Evolutionary conservation across 805 yeast species (phyloP), one percentile per base, ranked within the genome.

Genomic region (Ogataea pignaliae): DNA sequence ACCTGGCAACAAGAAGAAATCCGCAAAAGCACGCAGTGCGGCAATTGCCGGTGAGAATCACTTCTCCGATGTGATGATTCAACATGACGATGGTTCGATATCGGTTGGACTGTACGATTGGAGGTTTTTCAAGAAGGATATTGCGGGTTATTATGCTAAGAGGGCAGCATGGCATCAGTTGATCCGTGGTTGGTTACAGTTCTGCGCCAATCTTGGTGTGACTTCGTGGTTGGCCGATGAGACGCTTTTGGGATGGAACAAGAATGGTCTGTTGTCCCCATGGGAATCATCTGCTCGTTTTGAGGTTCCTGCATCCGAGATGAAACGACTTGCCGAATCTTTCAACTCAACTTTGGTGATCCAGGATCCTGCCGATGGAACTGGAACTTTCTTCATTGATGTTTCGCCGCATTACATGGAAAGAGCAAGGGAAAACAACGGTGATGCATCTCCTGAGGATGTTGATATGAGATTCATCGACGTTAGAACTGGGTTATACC

Each of bases 381-480:
- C 72, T 6, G 76, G 78, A 10, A 59, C 66, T 28, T 77, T 65
- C 43, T 59, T 67, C 12, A 55, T 77, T 34, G 82, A 77, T 50
- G 70, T 78, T 7, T 64, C 71, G 18, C 75, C 81, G 0, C 66
- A 70, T 63, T 76, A 64, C 52, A 65, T 75, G 45, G 73, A 76
- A 52, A 70, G 83, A 37, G 69, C 69, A 1, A 57, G 68, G 31
- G 70, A 73, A 33, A 75, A 77, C 49, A 74, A 75, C 43, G 73
- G 72, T 39, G 62, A 68, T 46, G 65, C 69, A 12, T 56, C 79
- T 47, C 70, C 75, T 47, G 64, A 78, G 63, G 45, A 53, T 5
- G 52, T 65, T 16, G 81, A 77, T 55, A 74, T 81, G 9, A 69
- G 85, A 48, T 77, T 81, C 54, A 76, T 81, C 44, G 87, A 81